Evolutionary conservation across 371 early-diverging fungal species (phyloP), one percentile per base, ranked within the genome.

Genomic region (Parasitella parasitica): DNA sequence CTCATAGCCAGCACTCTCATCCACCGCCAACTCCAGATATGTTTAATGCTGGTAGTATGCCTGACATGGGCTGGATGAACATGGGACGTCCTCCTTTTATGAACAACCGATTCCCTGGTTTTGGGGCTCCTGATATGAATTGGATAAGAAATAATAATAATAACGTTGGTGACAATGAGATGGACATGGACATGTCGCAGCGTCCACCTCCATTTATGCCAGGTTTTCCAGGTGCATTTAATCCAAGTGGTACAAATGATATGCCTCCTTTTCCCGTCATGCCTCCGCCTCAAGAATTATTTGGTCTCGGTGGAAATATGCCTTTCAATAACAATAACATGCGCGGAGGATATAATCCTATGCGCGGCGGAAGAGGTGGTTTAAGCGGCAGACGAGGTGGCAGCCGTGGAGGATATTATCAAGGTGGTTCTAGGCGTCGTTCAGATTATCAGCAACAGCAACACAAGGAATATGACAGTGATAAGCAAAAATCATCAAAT

Each of bases 11-110:
- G 57, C 22, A 46, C 22, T 11, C 46, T 22, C 46, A 46, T 22
- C 46, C 46, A 32, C 51, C 66, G 16, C 64, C 61, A n/a, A 69
- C 66, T 54, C 58, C 63, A 9, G 69, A 57, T 39, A 74, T 74
- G 59, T 61, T 67, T 22, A 63, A 41, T 43, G 55, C 61, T 13
- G 46, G 46, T 22, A 24, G 46, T 46, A 46, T 46, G 46, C 65
- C 69, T 26, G 75, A 78, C 13, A 79, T 79, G 80, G 54, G 55
- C 26, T 79, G 76, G 77, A 73, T 73, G 72, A 61, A 61, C 2
- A 73, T 71, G 68, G 64, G 60, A n/a, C 52, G 73, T 18, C 69
- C 71, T 6, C 77, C 77, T 1, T 74, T 77, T 41, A 68, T 74
- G 71, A 67, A 70, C 30, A 71, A 68, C 35, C 63, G 67, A 15